Conservation (phyloP, 2,329 filamentous ascomycete species). For the Cercospora sp. region DNA sequence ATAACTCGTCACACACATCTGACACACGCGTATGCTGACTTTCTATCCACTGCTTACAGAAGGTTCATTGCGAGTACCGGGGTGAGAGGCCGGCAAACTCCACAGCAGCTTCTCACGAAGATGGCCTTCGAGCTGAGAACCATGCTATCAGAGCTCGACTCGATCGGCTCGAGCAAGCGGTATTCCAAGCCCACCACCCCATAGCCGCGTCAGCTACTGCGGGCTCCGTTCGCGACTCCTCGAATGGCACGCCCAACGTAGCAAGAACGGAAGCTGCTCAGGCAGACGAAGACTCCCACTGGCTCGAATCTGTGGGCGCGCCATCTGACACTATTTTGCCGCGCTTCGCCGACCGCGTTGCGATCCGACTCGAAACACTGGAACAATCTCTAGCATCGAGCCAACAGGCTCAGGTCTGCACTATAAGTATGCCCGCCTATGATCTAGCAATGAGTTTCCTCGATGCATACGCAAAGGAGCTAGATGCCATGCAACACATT, state of each 20-base stretch:
- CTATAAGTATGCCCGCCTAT: constrained; percentile 25
- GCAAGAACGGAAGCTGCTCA: constrained; percentile 13
- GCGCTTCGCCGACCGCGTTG: constrained; percentile 13
- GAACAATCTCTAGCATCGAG: constrained; percentile 9
- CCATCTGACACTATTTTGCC: constrained; percentile 14
- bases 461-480: constrained; percentile 24
- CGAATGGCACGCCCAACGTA: background rate
- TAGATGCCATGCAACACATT: constrained; percentile 33
- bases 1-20: background rate
- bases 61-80: constrained; percentile 24
- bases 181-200: constrained; percentile 14
- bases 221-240: background rate
- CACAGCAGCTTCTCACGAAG: background rate
- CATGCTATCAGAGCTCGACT: constrained; percentile 23
- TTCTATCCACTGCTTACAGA: constrained; percentile 9
- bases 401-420: background rate
- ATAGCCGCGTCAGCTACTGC: background rate
- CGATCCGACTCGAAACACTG: constrained; percentile 13
- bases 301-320: constrained; percentile 20
- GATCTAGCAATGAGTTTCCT: constrained; percentile 24
- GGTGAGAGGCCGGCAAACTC: constrained; percentile 2
- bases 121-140: constrained; percentile 25
- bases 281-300: constrained; percentile 22
- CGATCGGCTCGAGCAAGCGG: constrained; percentile 24
- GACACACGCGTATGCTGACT: background rate